phyloP scores from a whole-genome alignment of 306 rosid species.

The Acacia confusa region DNA sequence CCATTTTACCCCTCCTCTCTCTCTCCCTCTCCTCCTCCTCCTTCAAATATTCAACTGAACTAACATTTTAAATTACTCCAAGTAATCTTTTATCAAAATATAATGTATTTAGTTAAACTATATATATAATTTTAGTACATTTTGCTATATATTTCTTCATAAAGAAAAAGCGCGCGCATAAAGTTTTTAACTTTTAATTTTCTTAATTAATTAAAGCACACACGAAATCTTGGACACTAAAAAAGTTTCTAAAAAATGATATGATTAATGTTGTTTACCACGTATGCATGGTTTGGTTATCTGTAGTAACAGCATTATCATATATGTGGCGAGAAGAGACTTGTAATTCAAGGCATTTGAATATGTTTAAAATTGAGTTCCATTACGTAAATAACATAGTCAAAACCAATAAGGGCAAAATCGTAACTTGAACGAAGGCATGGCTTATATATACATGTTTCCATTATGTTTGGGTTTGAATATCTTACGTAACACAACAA shows the following conservation, averaged over 20 bases:
- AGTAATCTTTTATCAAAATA: neutral
- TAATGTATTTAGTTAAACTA: neutral
- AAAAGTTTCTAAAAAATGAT: neutral
- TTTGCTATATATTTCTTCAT: neutral
- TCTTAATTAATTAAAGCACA: neutral
- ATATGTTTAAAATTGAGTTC: neutral
- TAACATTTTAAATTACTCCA: neutral
- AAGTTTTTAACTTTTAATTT: neutral
- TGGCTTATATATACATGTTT: neutral
- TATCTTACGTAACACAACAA: constrained; percentile 24
- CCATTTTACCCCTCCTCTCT: constrained; percentile 32
- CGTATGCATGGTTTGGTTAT: neutral
- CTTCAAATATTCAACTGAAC: neutral
- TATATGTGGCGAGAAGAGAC: neutral
- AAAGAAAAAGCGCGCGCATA: neutral
- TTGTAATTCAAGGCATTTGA: neutral
- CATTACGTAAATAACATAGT: constrained; percentile 7
- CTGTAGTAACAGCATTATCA: neutral
- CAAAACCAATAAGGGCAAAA: constrained; percentile 27
- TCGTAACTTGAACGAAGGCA: constrained; percentile 7
- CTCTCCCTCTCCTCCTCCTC: neutral
- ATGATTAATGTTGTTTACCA: neutral
- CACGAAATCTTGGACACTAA: neutral
- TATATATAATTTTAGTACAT: neutral
- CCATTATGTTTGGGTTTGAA: neutral